Percentiles rank a stretch among this genome's conserved stretches.
Evolutionary conservation across 495 filamentous ascomycete genomes (phyloP).

Genomic region (Podospora pseudopauciseta): DNA sequence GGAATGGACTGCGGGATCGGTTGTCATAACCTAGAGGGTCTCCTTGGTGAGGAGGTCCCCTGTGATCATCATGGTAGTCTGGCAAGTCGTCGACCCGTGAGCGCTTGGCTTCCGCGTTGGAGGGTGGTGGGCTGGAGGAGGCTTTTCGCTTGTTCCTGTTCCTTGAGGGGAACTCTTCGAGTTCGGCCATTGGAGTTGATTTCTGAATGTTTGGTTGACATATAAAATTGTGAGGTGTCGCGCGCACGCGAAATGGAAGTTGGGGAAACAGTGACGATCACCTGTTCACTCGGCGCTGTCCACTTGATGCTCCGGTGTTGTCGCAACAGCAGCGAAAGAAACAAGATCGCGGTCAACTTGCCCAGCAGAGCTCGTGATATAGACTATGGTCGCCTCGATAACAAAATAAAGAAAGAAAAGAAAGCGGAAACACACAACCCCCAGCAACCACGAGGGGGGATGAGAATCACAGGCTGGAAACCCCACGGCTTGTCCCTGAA

Average conservation of each 20-base stretch:
- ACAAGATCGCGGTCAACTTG: too few relatives aligned
- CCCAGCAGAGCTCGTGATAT: too few relatives aligned
- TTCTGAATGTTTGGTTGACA: not conserved
- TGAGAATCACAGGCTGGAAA: not conserved
- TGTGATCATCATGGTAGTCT: not conserved
- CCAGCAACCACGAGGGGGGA: not conserved
- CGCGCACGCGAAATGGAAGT: not conserved
- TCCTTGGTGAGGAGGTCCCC: slow-evolving; percentile 1
- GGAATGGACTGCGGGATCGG: slow-evolving; percentile 14
- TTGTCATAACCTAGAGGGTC: slow-evolving; percentile 17
- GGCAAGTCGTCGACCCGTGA: slow-evolving; percentile 9
- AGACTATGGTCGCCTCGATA: too few relatives aligned
- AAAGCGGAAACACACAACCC: too few relatives aligned
- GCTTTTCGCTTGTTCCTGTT: slow-evolving; percentile 27
- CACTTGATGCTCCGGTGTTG: too few relatives aligned
- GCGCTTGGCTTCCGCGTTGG: slow-evolving; percentile 25
- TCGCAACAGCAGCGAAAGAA: too few relatives aligned
- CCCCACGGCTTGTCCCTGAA: not conserved
- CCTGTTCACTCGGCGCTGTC: too few relatives aligned
- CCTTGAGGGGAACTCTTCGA: slow-evolving; percentile 3
- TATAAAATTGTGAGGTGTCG: not conserved
- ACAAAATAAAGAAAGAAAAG: too few relatives aligned
- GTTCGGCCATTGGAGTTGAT: slow-evolving; percentile 5
- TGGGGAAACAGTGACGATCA: too few relatives aligned
- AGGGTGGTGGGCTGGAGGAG: slow-evolving; percentile 16